Base-by-base conservation (phyloP, 345 rosid species). In the Trapa bicornis region DNA sequence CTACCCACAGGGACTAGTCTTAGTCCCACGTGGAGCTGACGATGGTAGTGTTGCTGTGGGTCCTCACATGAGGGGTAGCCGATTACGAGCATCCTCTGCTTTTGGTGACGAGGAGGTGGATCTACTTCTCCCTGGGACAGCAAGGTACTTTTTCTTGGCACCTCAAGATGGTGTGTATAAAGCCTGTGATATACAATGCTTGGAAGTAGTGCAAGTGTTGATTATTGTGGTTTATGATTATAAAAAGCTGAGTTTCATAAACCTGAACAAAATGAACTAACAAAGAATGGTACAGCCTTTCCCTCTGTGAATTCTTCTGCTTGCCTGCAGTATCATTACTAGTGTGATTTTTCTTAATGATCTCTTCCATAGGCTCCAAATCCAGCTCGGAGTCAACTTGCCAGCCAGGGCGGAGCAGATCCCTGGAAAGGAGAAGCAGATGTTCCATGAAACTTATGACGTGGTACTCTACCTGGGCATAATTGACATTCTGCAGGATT, bases 51-150 rank as follows among this genome's bases (percentile, higher is more conserved):
- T 78, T n/a, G 88, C 89, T 54, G 92, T 84, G 54, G 96, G 97
- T 37, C 77, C 99, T 72, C 99, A 91, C 73, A 82, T 94, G 22
- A 81, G 97, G 79, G 99, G 99, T 56, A 87, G 97, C 68, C 83
- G 95, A 67, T 75, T 94, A 71, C 81, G 96, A 66, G 92, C 96
- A 37, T 88, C 93, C 39, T 88, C 89, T 4, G 80, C 93, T 65
- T 92, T 74, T 29, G 97, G 98, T 36, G 83, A 87, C 67, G 96
- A 87, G 84, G 99, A 86, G 80, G 99, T 94, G 22, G 97, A 94
- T 80, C 99, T 94, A 70, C 96, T 94, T 68, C 97, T 94, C 29
- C 99, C 97, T 16, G 99, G 96, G 48, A 94, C 99, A 67, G 99
- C 96, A 70, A 89, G 99, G 99, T 91, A 86, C 50, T 62, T 53